Evolutionary conservation across 2,329 filamentous ascomycete genomes (phyloP).

Genomic region (Beauveria varroae): DNA sequence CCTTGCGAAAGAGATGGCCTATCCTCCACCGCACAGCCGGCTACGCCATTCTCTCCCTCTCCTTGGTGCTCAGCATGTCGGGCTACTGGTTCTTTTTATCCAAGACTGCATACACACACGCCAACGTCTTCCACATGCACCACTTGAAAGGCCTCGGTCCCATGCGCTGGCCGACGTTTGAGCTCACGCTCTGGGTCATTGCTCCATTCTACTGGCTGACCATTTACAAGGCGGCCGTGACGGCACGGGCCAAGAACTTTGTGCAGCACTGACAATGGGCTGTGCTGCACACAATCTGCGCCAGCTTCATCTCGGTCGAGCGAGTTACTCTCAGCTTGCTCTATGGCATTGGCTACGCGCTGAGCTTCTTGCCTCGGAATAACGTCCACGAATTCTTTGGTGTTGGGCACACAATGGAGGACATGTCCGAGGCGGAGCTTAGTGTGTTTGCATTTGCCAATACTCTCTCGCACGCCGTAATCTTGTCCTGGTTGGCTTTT

Average conservation of each 20-base stretch:
- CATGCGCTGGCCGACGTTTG: slow-evolving; percentile 6
- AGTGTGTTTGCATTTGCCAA: slow-evolving; percentile 1
- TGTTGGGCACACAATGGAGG: background rate
- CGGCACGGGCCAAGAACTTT: too few species aligned
- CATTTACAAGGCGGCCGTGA: background rate
- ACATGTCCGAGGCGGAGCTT: slow-evolving; percentile 2
- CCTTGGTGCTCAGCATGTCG: background rate
- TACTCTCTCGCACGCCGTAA: background rate
- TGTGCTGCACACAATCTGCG: slow-evolving; percentile 1
- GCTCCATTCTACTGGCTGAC: background rate
- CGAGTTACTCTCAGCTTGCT: background rate
- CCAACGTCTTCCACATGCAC: background rate
- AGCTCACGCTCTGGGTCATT: background rate
- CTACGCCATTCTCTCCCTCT: slow-evolving; percentile 1
- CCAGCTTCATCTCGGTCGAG: background rate
- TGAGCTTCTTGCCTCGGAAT: background rate
- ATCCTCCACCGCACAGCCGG: background rate
- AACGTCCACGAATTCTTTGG: background rate
- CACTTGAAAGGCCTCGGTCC: background rate
- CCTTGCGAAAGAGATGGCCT: background rate
- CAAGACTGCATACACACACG: background rate
- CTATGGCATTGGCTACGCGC: background rate
- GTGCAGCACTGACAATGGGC: background rate
- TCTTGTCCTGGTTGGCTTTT: too few species aligned
- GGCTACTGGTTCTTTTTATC: background rate